These are phyloP conservation scores for Osmanthus fragrans DNA, from an alignment of 257 asterid genomes.

Conservation along the genomic window DNA sequence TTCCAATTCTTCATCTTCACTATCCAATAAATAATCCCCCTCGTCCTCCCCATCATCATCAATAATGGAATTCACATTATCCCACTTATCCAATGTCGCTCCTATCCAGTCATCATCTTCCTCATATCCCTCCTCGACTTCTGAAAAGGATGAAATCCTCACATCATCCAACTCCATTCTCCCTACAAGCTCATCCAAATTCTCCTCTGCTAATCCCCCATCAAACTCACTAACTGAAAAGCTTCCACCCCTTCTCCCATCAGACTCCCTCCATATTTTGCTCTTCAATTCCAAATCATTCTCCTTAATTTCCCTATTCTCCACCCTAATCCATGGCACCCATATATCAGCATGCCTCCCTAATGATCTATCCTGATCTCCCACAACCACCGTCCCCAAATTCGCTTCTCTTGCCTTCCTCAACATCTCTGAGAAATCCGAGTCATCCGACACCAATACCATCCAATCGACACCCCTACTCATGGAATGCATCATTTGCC, in stretches of 20 bases:
- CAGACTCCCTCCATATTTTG: conserved; percentile 37
- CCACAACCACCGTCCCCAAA: conserved; percentile 89
- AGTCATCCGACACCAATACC: conserved; percentile 81
- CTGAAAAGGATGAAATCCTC: conserved; percentile 65
- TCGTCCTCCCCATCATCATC: conserved; percentile 40
- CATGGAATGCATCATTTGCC: conserved; percentile 91
- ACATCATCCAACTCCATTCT: conserved; percentile 35
- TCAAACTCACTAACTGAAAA: conserved; percentile 65
- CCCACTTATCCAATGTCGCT: conserved; percentile 14
- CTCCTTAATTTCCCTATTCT: conserved; percentile 80
- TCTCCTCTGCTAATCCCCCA: conserved; percentile 44
- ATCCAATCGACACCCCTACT: conserved; percentile 91
- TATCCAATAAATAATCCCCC: conserved; percentile 46
- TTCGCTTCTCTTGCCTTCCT: conserved; percentile 77
- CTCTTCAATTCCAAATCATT: conserved; percentile 59
- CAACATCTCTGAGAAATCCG: conserved; percentile 80
- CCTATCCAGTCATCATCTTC: conserved; percentile 39
- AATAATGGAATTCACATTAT: conserved; percentile 16
- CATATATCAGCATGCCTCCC: conserved; percentile 87
- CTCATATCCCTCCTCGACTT: conserved; percentile 62
- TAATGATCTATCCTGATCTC: conserved; percentile 75
- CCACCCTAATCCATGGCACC: conserved; percentile 78
- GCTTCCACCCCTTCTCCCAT: conserved; percentile 30
- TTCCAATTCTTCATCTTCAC: conserved; percentile 47
- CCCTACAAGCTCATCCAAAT: conserved; percentile 49